Conservation (phyloP, 768 basidiomycete species). For the Candolleomyces eurysporus region DNA sequence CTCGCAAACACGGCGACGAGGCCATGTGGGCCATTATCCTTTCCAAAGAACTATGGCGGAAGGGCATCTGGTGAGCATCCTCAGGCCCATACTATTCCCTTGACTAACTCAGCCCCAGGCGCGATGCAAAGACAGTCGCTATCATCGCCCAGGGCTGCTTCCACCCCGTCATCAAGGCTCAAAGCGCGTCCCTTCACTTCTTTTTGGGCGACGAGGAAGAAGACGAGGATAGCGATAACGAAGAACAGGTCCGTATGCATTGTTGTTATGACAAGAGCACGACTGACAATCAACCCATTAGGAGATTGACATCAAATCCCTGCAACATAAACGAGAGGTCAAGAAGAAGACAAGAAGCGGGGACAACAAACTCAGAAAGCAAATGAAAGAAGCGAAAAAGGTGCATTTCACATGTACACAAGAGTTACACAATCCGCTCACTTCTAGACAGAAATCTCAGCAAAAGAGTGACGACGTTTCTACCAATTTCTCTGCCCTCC, state of each 20-base stretch:
- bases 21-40: conserved; percentile 98
- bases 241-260: conserved; percentile 47
- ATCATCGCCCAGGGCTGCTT: conserved; percentile 91
- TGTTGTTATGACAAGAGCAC: background rate
- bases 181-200: conserved; percentile 92
- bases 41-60: conserved; percentile 92
- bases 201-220: conserved; percentile 90
- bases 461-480: conserved; percentile 26
- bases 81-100: no score
- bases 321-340: conserved; percentile 86
- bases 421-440: background rate
- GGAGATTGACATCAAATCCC: conserved; percentile 64
- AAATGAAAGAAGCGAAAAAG: conserved; percentile 72
- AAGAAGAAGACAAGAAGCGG: conserved; percentile 89
- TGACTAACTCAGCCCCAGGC: conserved; percentile 29
- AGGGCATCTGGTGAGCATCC: conserved; percentile 60
- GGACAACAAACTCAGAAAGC: conserved; percentile 76
- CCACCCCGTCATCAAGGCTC: conserved; percentile 92
- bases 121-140: conserved; percentile 86
- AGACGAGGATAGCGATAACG: conserved; percentile 69
- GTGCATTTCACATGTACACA: conserved; percentile 31
- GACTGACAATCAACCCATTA: conserved; percentile 24
- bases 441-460: conserved; percentile 30
- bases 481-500: conserved; percentile 88
- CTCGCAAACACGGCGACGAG: conserved; percentile 55